Conservation (phyloP, 2,329 filamentous ascomycete genomes). For the Tolypocladium amazonense region DNA sequence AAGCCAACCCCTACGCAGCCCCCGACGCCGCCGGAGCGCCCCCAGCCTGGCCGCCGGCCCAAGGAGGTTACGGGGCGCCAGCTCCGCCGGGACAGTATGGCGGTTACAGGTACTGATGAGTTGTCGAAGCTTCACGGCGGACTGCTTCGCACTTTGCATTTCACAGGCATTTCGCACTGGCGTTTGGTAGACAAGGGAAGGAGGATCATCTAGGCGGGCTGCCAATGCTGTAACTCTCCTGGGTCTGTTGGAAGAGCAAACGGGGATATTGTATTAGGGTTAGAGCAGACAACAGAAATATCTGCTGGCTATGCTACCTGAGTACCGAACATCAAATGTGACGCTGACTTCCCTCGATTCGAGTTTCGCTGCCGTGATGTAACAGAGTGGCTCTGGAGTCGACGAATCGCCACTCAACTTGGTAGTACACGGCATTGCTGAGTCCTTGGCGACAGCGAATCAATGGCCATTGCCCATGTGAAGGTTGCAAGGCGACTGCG, state of each 20-base stretch:
- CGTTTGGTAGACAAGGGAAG: conserved; percentile 1
- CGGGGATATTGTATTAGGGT: neutral
- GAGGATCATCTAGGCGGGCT: neutral
- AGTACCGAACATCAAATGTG: neutral
- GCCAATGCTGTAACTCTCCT: neutral
- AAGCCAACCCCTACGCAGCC: conserved; percentile 17
- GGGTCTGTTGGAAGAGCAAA: neutral
- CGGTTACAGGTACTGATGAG: conserved; percentile 21
- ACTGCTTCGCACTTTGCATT: neutral
- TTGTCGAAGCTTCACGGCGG: neutral
- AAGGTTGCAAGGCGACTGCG: neutral
- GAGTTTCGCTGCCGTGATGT: neutral
- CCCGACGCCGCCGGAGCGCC: conserved; percentile 14
- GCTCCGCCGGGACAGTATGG: conserved; percentile 23
- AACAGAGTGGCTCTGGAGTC: no score
- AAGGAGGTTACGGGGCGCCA: conserved; percentile 18
- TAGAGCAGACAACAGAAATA: neutral
- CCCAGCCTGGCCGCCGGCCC: conserved; percentile 17
- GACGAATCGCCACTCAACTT: neutral
- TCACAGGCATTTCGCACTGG: conserved; percentile 1
- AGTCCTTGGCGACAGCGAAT: neutral
- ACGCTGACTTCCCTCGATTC: neutral
- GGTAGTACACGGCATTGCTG: neutral
- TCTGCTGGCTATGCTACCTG: neutral
- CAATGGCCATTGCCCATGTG: neutral